phyloP scores from a whole-genome alignment of 225 moss, liverwort and hornwort species.

The Bryum argenteum region DNA sequence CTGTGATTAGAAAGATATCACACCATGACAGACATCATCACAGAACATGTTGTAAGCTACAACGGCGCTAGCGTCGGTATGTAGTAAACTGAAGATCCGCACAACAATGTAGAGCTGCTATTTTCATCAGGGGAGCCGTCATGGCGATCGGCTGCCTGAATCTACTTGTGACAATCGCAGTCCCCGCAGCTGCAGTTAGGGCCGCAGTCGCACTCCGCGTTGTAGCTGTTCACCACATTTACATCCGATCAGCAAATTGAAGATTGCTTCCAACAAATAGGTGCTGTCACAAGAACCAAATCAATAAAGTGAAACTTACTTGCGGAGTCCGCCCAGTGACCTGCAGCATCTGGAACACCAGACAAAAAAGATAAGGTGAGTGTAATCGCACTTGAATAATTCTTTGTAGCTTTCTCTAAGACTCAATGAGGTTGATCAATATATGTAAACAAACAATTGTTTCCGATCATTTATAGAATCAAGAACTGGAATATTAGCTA shows the following conservation, averaged over 20 bases:
- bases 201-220: conserved; percentile 26
- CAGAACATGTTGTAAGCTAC: too few species aligned
- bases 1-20: too few species aligned
- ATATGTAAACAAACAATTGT: too few species aligned
- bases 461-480: too few species aligned
- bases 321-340: conserved; percentile 24
- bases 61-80: too few species aligned
- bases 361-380: conserved; percentile 22
- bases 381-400: background rate
- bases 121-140: background rate
- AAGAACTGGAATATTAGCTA: too few species aligned
- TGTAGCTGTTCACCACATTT: conserved; percentile 17
- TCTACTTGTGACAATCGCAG: conserved; percentile 24
- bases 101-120: background rate
- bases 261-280: background rate
- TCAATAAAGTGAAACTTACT: conserved; percentile 21
- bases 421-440: background rate
- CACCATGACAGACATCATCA: too few species aligned
- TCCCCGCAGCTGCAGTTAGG: conserved; percentile 31
- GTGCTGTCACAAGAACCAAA: background rate
- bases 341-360: conserved; percentile 32
- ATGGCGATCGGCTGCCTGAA: background rate
- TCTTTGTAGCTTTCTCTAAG: too few species aligned
- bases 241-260: background rate
- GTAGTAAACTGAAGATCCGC: background rate